Evolutionary conservation across 1,284 basidiomycete genomes (phyloP), one percentile per base, ranked within the genome.

Genomic region (Naganishia sp.): DNA sequence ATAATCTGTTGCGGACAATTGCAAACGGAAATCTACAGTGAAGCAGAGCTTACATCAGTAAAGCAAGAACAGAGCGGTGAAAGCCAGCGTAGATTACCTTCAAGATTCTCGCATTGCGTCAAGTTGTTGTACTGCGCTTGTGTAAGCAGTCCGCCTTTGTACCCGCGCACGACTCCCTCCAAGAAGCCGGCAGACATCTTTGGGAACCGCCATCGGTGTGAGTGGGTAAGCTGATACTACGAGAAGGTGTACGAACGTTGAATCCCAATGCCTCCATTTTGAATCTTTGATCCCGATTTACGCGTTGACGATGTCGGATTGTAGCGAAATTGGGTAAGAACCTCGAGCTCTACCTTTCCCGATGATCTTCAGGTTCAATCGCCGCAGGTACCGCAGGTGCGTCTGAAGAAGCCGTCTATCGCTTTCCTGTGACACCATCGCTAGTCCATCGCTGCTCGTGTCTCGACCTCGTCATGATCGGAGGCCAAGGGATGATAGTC

Each of bases 101-200:
- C 96, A 53, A 99, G 86, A 47, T 87, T 94, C 81, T 99, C 96
- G 85, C 96, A 99, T 81, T 99, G 96, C 3, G 91, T 92, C 76
- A 99, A 82, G 80, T 94, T 97, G 76, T 88, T 85, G 80, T 98
- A 99, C 78, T 96, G 92, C 72, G 83, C 85, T 76, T 92, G 89
- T 54, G 87, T 89, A 64, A 99, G 86, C 69, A 98, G 88, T 28
- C 92, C 93, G 54, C 90, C 87, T 80, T 93, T 94, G 86, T 95
- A 97, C 4, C 96, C 96, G 72, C 96, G 84, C 17, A 98, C 87
- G 51, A 98, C 88, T 42, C 90, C 96, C 79, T 99, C 94, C 66
- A 96, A 83, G 78, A 90, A 96, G 1, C 94, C 94, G 67, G 57
- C 57, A 50, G 57, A 61, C 57, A 61, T 61, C 57, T 61, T 25